Conservation (phyloP, 1,139 yeast genomes). For the Blastobotrys ciferrii region DNA sequence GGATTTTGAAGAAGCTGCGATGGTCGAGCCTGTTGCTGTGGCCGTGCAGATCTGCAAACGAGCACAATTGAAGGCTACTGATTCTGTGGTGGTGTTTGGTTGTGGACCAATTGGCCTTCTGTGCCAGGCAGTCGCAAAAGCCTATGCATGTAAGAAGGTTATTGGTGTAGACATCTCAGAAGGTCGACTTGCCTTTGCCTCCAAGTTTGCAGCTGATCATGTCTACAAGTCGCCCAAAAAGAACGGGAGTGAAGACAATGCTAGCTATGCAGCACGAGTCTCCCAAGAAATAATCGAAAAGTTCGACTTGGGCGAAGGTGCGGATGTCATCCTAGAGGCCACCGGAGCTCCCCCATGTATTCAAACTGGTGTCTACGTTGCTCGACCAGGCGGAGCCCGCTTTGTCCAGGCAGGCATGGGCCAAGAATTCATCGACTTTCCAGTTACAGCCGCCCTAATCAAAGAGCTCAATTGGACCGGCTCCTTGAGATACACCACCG, state of each 20-base stretch:
- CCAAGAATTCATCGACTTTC: conserved; percentile 61
- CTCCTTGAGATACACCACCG: conserved; percentile 75
- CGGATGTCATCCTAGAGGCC: conserved; percentile 64
- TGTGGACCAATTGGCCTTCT: conserved; percentile 93
- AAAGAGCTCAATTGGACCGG: conserved; percentile 73
- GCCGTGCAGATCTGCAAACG: conserved; percentile 80
- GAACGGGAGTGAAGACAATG: too few species aligned
- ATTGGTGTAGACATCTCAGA: conserved; percentile 53
- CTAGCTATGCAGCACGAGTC: too few species aligned
- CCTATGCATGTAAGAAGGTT: conserved; percentile 76
- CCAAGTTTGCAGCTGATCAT: conserved; percentile 30
- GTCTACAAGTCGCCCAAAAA: conserved; percentile 40
- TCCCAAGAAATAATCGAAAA: conserved; percentile 53
- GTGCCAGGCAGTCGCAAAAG: conserved; percentile 72
- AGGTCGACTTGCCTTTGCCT: conserved; percentile 28
- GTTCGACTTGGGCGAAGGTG: conserved; percentile 49
- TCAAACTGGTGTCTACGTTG: conserved; percentile 55
- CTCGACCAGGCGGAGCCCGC: conserved; percentile 61
- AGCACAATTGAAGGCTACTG: conserved; percentile 69
- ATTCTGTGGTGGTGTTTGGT: conserved; percentile 75
- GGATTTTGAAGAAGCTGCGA: conserved; percentile 78
- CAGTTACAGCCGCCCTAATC: conserved; percentile 66
- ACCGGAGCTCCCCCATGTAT: conserved; percentile 69
- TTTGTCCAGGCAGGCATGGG: too few species aligned
- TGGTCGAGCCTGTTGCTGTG: conserved; percentile 84